A percentile compares a stretch with the other conserved stretches of the same genome.
These are phyloP conservation scores for Alloascoidea africana DNA, from an alignment of 805 yeast genomes.

Conservation along the genomic window DNA sequence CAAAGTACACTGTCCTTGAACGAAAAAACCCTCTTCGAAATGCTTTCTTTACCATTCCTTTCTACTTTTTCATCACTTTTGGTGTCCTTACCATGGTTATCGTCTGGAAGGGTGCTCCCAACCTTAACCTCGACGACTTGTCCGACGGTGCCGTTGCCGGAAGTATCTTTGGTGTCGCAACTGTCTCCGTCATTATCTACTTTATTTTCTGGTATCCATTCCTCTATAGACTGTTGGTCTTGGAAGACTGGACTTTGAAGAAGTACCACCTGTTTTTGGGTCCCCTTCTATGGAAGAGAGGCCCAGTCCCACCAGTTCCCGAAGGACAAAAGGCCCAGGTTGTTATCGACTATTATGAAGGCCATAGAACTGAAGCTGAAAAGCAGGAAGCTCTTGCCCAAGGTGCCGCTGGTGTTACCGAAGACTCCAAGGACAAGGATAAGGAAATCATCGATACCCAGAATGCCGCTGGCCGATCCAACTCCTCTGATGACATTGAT, in stretches of 20 bases:
- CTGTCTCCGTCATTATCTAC: slow-evolving; percentile 35
- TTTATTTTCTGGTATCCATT: slow-evolving; percentile 42
- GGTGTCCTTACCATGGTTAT: slow-evolving; percentile 59
- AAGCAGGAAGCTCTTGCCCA: slow-evolving; percentile 11
- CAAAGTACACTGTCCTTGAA: slow-evolving; percentile 49
- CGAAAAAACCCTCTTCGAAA: slow-evolving; percentile 35
- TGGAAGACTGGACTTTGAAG: slow-evolving; percentile 52
- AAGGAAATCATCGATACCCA: slow-evolving; percentile 6
- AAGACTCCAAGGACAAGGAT: slow-evolving; percentile 30
- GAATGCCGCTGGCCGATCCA: slow-evolving; percentile 3
- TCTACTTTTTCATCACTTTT: slow-evolving; percentile 43
- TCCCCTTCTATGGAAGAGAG: slow-evolving; percentile 43
- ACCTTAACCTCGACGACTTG: slow-evolving; percentile 37
- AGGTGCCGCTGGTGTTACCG: slow-evolving; percentile 28
- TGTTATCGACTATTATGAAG: slow-evolving; percentile 45
- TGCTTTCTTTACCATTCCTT: slow-evolving; percentile 43
- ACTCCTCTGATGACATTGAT: slow-evolving; percentile 4
- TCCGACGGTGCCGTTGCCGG: slow-evolving; percentile 37
- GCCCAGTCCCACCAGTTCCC: slow-evolving; percentile 53
- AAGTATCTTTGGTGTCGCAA: slow-evolving; percentile 51
- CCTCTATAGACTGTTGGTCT: slow-evolving; percentile 41
- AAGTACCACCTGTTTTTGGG: slow-evolving; percentile 43
- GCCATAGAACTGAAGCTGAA: slow-evolving; percentile 6
- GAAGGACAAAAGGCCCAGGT: slow-evolving; percentile 25
- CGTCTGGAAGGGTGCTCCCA: slow-evolving; percentile 73